Base-by-base conservation (phyloP, 1,139 yeast species). In the Candida neerlandica region DNA sequence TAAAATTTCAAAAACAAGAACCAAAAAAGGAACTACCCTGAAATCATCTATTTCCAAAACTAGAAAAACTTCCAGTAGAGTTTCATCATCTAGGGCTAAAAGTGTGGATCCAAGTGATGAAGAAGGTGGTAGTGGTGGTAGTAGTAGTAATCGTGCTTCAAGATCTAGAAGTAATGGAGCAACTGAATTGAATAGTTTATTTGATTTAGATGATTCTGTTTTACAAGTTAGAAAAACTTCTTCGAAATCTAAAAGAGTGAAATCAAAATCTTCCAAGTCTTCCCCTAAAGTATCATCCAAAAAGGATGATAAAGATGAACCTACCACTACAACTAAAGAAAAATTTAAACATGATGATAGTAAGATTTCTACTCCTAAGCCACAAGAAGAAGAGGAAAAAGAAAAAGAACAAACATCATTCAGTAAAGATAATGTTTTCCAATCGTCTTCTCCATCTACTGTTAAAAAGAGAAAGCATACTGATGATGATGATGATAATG, bases 401-500 rank as follows among this genome's bases (percentile, higher is more conserved):
- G n/a, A 37, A 23, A 5, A 7, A 5, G 43, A 35, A 43, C 29
- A 23, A 6, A 10, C 45, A 26, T 67, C 75, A 4, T 76, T 77
- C 52, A 64, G 72, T 1, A 58, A 62, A 32, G 73, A 73, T 26
- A 77, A 76, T 52, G 67, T 74, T 2, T 76, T 77, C 59, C 81
- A 77, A 55, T 59, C 74, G 0, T 58, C 65, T 2, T 44, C 55
- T 65, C 4, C 65, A 63, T 6, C 54, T 62, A 43, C 65, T 66
- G 38, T 63, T 60, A 40, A 55, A 56, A 38, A 66, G 64, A 50
- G 56, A 67, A 49, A 62, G 58, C 68, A 68, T n/a, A 70, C 64
- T 29, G 68, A 64, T 19, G 71, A 64, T 29, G 68, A 64, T 19
- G 58, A 59, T 4, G 63, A 54, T 11, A 30, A 45, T 44, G 49